These are phyloP conservation scores for Tricholoma matsutake DNA, from an alignment of 768 basidiomycete genomes.

Conservation along the genomic window DNA sequence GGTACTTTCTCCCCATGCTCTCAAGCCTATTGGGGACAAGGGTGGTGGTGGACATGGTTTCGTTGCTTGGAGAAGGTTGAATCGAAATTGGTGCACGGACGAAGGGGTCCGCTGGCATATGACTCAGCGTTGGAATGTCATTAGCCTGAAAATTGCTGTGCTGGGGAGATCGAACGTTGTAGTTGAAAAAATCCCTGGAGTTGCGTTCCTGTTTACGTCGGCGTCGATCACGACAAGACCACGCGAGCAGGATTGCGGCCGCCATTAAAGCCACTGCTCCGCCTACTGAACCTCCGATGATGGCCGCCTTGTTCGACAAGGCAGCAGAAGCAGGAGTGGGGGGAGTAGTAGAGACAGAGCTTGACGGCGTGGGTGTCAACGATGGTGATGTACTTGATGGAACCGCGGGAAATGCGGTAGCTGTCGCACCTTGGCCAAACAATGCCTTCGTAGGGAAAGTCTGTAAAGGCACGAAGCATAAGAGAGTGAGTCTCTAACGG, in stretches of 20 bases:
- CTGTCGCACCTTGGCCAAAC: slow-evolving; percentile 33
- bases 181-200: slow-evolving; percentile 16
- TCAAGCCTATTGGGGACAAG: not conserved
- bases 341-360: not conserved
- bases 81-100: not conserved
- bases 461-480: slow-evolving; percentile 14
- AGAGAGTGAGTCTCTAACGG: not conserved
- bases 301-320: slow-evolving; percentile 5
- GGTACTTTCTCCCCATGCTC: not conserved
- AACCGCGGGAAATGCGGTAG: slow-evolving; percentile 21
- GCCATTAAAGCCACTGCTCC: slow-evolving; percentile 15
- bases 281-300: slow-evolving; percentile 23
- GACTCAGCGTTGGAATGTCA: slow-evolving; percentile 1
- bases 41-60: slow-evolving; percentile 4
- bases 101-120: not conserved
- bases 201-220: slow-evolving; percentile 6
- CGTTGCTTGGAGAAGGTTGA: not conserved
- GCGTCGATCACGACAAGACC: slow-evolving; percentile 6
- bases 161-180: slow-evolving; percentile 9
- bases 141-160: not conserved
- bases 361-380: not conserved
- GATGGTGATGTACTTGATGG: not conserved
- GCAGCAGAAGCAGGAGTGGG: not conserved
- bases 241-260: slow-evolving; percentile 7
- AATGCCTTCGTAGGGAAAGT: slow-evolving; percentile 21